A percentile compares a stretch with the other conserved stretches of the same genome.
These are phyloP conservation scores for Madurella mycetomatis DNA, from an alignment of 2,329 filamentous ascomycete genomes.

Conservation along the genomic window DNA sequence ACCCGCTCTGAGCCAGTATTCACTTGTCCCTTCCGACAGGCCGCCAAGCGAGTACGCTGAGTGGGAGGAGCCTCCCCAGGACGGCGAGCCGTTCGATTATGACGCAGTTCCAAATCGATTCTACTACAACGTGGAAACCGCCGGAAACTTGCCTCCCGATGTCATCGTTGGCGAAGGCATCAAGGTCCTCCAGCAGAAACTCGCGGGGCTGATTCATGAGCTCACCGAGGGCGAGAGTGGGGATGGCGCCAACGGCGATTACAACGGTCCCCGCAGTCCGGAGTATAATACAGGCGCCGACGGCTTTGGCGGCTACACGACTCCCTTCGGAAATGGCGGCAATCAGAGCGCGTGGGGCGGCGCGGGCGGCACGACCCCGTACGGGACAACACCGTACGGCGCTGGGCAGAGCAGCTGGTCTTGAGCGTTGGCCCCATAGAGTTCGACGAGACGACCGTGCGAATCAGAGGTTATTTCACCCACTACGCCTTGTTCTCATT, in stretches of 20 bases:
- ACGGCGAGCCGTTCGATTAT: constrained; percentile 86
- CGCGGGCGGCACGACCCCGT: constrained; percentile 45
- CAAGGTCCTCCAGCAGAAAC: constrained; percentile 81
- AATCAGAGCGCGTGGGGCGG: constrained; percentile 63
- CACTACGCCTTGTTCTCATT: too few relatives aligned
- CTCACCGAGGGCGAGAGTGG: constrained; percentile 46
- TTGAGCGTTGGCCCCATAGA: constrained; percentile 23
- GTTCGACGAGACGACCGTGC: background rate
- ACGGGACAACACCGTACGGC: constrained; percentile 43
- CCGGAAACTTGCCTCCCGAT: constrained; percentile 84
- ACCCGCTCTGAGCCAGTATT: background rate
- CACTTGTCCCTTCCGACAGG: constrained; percentile 45
- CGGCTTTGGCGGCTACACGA: constrained; percentile 60
- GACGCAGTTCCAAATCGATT: constrained; percentile 79
- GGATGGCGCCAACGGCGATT: constrained; percentile 42
- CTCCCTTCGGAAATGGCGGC: constrained; percentile 56
- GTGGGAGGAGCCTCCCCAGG: constrained; percentile 73
- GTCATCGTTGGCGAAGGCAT: constrained; percentile 86
- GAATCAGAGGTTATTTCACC: too few relatives aligned
- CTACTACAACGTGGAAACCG: constrained; percentile 90
- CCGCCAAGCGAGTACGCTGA: constrained; percentile 75
- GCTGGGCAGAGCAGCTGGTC: constrained; percentile 50
- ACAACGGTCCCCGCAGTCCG: constrained; percentile 62
- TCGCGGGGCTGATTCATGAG: constrained; percentile 64
- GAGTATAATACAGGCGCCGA: constrained; percentile 58